Percentiles rank a stretch among this genome's conserved stretches.
Conservation (phyloP, 805 yeast genomes). For the Ogataea zsoltii region DNA sequence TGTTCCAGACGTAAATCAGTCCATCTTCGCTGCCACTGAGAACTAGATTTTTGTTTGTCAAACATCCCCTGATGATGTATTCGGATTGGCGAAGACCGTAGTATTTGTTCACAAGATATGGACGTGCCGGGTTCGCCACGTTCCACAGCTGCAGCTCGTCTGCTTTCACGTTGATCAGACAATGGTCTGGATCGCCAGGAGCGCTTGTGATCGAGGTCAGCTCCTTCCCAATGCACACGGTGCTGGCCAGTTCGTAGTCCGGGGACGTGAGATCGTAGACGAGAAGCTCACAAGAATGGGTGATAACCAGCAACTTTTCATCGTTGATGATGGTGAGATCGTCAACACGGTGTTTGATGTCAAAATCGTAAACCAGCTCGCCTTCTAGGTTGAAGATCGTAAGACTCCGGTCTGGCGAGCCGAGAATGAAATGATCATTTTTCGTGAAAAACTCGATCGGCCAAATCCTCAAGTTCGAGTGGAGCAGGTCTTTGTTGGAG, state of each 20-base stretch:
- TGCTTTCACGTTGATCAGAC: constrained; percentile 65
- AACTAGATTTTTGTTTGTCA: constrained; percentile 73
- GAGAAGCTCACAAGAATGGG: constrained; percentile 60
- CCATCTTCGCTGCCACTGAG: constrained; percentile 88
- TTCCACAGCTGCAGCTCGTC: constrained; percentile 86
- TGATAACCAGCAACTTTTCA: constrained; percentile 61
- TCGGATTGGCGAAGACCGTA: constrained; percentile 73
- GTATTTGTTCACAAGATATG: constrained; percentile 56
- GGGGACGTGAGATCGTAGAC: constrained; percentile 50
- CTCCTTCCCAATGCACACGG: constrained; percentile 52
- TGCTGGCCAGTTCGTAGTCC: constrained; percentile 30
- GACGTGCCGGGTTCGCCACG: constrained; percentile 48
- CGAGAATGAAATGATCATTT: constrained; percentile 54
- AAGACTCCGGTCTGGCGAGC: constrained; percentile 74
- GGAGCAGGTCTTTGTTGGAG: constrained; percentile 22
- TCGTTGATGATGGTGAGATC: constrained; percentile 69
- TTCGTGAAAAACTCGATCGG: constrained; percentile 68
- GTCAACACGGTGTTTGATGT: constrained; percentile 49
- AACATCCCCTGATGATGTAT: constrained; percentile 71
- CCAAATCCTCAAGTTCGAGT: constrained; percentile 39
- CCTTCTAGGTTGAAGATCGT: constrained; percentile 44
- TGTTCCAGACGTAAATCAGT: constrained; percentile 74
- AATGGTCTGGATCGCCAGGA: constrained; percentile 46
- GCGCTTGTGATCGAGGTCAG: constrained; percentile 68
- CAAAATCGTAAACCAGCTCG: constrained; percentile 28